Conservation (phyloP, 331 rosid genomes). For the Spiraea crenata region DNA sequence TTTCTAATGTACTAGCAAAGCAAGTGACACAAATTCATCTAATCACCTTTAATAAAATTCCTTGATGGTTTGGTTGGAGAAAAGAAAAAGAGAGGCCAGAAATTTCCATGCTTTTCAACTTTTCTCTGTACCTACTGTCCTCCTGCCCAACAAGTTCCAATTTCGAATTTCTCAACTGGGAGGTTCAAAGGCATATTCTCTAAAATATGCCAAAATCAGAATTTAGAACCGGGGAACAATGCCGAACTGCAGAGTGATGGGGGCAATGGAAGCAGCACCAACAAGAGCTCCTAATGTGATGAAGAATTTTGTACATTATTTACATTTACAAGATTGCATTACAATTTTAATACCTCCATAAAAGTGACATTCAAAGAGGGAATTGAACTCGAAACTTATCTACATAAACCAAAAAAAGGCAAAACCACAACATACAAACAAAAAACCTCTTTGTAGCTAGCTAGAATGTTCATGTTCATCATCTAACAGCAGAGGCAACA, state of each 20-base stretch:
- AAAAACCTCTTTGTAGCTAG: constrained; percentile 7
- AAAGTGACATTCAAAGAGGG: no score
- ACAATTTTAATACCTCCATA: not conserved
- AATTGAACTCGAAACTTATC: not conserved
- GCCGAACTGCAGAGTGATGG: no score
- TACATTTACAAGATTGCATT: constrained; percentile 7
- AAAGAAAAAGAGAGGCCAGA: no score
- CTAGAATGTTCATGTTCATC: not conserved
- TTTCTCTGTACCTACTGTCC: not conserved
- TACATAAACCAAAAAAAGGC: not conserved
- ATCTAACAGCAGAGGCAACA: constrained; percentile 80
- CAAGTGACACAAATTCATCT: no score
- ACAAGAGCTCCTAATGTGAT: not conserved
- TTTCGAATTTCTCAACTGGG: not conserved
- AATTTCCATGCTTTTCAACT: not conserved
- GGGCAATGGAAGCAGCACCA: no score
- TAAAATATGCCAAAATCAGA: not conserved
- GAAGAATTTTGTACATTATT: not conserved
- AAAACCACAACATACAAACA: not conserved
- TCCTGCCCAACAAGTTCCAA: not conserved
- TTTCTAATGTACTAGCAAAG: no score
- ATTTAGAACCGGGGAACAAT: no score
- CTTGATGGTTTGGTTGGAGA: no score
- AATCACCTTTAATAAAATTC: no score
- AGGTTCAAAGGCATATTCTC: not conserved